phyloP scores from a whole-genome alignment of 768 basidiomycete species.

The Russula sp. region DNA sequence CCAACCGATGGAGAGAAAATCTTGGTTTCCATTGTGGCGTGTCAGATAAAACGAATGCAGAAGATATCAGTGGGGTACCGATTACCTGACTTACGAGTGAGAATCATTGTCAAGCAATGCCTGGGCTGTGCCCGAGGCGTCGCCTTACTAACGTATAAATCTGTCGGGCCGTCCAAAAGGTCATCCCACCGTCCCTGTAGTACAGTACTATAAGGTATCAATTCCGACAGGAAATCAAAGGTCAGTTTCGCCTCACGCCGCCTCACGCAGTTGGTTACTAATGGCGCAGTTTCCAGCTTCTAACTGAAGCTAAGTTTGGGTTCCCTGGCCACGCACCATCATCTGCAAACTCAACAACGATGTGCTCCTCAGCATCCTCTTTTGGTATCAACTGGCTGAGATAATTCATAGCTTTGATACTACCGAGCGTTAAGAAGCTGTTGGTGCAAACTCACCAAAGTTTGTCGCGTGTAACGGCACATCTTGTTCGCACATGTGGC shows the following conservation, averaged over 20 bases:
- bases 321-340: background rate
- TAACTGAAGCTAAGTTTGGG: background rate
- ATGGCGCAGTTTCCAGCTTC: background rate
- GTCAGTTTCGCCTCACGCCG: background rate
- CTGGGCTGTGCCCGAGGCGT: no score
- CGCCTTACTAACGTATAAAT: no score
- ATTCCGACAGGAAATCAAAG: background rate
- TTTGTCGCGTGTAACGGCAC: background rate
- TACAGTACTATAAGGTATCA: background rate
- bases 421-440: background rate
- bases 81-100: no score
- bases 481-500: constrained; percentile 5
- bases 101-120: no score
- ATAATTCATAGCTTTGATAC: background rate
- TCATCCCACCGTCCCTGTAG: no score
- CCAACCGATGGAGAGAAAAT: no score
- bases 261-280: background rate
- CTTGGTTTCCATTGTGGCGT: no score
- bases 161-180: no score
- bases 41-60: no score
- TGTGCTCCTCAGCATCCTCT: constrained; percentile 2
- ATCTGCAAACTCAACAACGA: background rate
- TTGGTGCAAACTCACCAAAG: constrained; percentile 10
- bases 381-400: background rate
- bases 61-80: no score